These are phyloP conservation scores for Colletotrichum trifolii DNA, from an alignment of 2,329 filamentous ascomycete genomes.

Conservation along the genomic window DNA sequence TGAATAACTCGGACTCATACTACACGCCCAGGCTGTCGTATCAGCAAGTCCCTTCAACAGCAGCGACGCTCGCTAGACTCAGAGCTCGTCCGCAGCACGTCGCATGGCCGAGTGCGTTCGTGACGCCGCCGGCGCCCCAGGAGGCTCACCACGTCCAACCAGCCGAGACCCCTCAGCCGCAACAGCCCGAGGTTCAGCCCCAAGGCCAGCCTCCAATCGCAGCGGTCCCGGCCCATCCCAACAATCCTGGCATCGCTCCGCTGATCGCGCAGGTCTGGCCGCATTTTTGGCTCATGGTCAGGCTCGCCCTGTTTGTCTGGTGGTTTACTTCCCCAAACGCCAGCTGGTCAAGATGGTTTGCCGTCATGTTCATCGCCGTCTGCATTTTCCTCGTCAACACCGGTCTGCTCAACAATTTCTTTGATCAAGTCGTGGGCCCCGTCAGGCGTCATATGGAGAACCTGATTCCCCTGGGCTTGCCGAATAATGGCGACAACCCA, in stretches of 20 bases:
- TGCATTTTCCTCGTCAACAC: conserved; percentile 70
- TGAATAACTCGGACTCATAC: conserved; percentile 65
- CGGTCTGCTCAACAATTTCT: conserved; percentile 66
- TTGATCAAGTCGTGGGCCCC: conserved; percentile 66
- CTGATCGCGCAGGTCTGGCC: conserved; percentile 62
- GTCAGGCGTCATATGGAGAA: conserved; percentile 69
- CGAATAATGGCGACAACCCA: conserved; percentile 41
- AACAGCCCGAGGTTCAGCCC: conserved; percentile 42
- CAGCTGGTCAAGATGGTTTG: conserved; percentile 69
- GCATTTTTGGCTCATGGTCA: conserved; percentile 71
- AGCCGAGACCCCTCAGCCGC: conserved; percentile 35
- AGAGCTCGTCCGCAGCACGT: conserved; percentile 28
- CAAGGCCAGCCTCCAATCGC: conserved; percentile 42
- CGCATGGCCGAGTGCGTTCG: conserved; percentile 26
- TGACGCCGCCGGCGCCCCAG: conserved; percentile 37
- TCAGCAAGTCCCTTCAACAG: conserved; percentile 11
- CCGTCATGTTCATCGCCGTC: conserved; percentile 64
- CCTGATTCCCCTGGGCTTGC: conserved; percentile 65
- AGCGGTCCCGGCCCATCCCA: conserved; percentile 48
- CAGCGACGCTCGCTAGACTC: conserved; percentile 27
- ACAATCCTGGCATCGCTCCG: conserved; percentile 52
- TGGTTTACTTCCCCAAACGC: conserved; percentile 70
- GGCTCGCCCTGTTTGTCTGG: conserved; percentile 71
- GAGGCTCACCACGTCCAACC: conserved; percentile 28
- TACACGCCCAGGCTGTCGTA: conserved; percentile 54